Evolutionary conservation across 2,329 filamentous ascomycete genomes (phyloP), one percentile per base, ranked within the genome.

Genomic region (Colletotrichum truncatum): DNA sequence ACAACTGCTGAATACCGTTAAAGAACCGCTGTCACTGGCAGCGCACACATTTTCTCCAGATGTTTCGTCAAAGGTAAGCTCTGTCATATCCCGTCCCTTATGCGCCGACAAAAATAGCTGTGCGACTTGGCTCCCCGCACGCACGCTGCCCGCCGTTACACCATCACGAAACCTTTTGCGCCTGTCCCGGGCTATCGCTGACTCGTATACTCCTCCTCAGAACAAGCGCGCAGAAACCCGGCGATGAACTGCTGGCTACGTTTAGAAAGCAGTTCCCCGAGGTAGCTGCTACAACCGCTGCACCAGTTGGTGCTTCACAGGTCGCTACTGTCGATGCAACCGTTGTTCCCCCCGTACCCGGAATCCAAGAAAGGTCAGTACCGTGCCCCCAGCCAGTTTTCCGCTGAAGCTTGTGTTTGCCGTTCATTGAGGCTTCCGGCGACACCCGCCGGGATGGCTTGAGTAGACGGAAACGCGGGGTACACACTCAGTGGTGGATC

Each of bases 231-330:
- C 92, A 94, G 78, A 97, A 97, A 82, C 94, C 94, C 60, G 90
- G 89, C 77, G 92, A 94, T 75, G 93, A 94, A 73, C 86, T 97
- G 74, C 89, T 96, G 76, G 89, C 89, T 79, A 90, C 89, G 77
- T 97, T 97, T 81, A 92, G 92, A 77, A 88, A 93, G 73, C 90
- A 88, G 70, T 97, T 97, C 74, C 91, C 93, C 48, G 89, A 94
- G 72, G 83, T 97, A 67, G 82, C 85, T 61, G 81, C 86, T 56
- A 82, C 85, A 64, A 82, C 82, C 70, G 76, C 84, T 32, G 71
- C 72, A 72, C 81, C 70, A 72, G 76, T 70, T 73, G 80, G 80
- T 69, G 77, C 73, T 65, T 76, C 70, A 36, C 65, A 68, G 16
- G 71, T 77, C 26, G 73, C 74, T 49, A 72, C 77, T 21, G 69